Evolutionary conservation across 352 stramenopile genomes (phyloP).

Genomic region (Phytophthora pinifolia): DNA sequence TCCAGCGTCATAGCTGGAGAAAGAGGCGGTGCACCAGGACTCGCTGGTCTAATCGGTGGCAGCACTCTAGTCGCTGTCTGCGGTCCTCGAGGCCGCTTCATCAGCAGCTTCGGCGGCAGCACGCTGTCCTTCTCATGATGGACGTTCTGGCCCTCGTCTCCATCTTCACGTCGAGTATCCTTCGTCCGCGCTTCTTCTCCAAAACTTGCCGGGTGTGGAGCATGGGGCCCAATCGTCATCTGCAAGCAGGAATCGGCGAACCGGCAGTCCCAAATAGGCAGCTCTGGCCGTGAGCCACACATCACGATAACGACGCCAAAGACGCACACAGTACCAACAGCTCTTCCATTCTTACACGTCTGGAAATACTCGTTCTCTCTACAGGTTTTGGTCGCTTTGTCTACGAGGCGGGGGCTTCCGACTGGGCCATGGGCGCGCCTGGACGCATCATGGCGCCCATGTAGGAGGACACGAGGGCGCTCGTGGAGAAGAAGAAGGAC

Average conservation of each 20-base stretch:
- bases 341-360: slow-evolving; percentile 27
- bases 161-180: slow-evolving; percentile 14
- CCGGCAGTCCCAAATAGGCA: slow-evolving; percentile 17
- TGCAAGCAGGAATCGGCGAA: neutral
- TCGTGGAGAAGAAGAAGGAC: slow-evolving; percentile 78
- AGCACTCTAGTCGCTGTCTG: slow-evolving; percentile 12
- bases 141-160: slow-evolving; percentile 7
- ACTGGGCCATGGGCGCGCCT: slow-evolving; percentile 25
- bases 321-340: no score
- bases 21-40: neutral
- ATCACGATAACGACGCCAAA: no score
- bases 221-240: slow-evolving; percentile 24
- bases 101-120: slow-evolving; percentile 29
- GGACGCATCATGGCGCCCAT: slow-evolving; percentile 37
- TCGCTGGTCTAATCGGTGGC: slow-evolving; percentile 29
- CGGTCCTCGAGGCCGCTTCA: slow-evolving; percentile 33
- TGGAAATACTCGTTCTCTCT: slow-evolving; percentile 6
- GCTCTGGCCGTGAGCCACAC: slow-evolving; percentile 8
- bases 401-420: slow-evolving; percentile 21
- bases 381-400: slow-evolving; percentile 3
- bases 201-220: slow-evolving; percentile 13
- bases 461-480: slow-evolving; percentile 65
- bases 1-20: slow-evolving; percentile 40
- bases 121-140: neutral
- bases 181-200: slow-evolving; percentile 18